A percentile compares a stretch with the other conserved stretches of the same genome.
Evolutionary conservation across 768 basidiomycete species (phyloP).

Genomic region (Kwoniella dendrophila): DNA sequence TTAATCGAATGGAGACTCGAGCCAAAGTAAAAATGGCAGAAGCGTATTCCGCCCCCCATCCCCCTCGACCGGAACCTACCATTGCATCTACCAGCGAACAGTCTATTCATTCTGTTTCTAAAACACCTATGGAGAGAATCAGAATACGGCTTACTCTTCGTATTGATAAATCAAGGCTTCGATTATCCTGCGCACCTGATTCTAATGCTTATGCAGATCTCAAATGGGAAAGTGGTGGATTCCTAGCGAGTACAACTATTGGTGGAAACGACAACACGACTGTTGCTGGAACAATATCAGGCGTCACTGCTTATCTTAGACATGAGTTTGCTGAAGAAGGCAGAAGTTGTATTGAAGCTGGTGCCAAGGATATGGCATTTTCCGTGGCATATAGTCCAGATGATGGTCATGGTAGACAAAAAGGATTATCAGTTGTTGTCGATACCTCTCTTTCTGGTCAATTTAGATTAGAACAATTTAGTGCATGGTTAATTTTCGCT

Average conservation of each 20-base stretch:
- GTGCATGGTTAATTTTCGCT: conserved; percentile 79
- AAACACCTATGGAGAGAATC: conserved; percentile 59
- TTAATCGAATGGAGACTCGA: conserved; percentile 69
- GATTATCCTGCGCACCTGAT: conserved; percentile 84
- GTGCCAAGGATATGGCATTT: conserved; percentile 71
- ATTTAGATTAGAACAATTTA: conserved; percentile 79
- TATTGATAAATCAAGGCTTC: conserved; percentile 84
- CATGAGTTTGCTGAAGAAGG: conserved; percentile 59
- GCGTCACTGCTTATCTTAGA: conserved; percentile 75
- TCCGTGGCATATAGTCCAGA: conserved; percentile 68
- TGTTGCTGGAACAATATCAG: conserved; percentile 78
- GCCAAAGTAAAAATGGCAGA: conserved; percentile 58
- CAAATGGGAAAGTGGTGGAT: conserved; percentile 93
- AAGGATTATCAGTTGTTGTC: conserved; percentile 71
- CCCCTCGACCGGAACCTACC: not conserved
- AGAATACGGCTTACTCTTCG: conserved; percentile 83
- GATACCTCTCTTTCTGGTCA: conserved; percentile 81
- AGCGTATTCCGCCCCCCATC: not conserved
- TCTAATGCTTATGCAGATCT: conserved; percentile 87
- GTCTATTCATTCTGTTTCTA: conserved; percentile 17
- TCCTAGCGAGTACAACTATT: conserved; percentile 75
- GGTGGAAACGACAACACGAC: conserved; percentile 67
- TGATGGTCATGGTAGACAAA: conserved; percentile 52
- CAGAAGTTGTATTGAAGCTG: conserved; percentile 66
- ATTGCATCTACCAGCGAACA: conserved; percentile 4